Base-by-base conservation (phyloP, 2,329 filamentous ascomycete genomes). In the Ilyonectria robusta region DNA sequence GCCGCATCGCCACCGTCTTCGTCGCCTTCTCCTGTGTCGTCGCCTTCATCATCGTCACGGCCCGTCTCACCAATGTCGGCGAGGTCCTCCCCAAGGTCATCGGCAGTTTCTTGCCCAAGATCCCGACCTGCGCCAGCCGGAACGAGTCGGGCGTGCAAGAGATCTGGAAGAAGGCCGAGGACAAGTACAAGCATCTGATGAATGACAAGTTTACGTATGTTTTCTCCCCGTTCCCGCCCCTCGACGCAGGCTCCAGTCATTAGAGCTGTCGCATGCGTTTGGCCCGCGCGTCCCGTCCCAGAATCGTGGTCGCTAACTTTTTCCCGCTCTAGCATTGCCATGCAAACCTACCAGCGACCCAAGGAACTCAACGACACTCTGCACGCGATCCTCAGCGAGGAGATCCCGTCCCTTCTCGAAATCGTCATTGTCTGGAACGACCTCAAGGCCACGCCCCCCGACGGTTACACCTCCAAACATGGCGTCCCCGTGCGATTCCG, bases 381-480 rank as follows among this genome's bases (percentile, higher is more conserved):
- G 1, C 46, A 66, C 3, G 61, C 62, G 0, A 72, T 82, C 19
- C 69, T 81, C 6, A 57, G 44, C 15, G 66, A 75, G 19, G 58
- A 77, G 6, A 77, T 82, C 4, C 80, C 80, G 11, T 82, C 81
- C 0, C 78, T 82, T 4, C 70, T 70, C 15, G 81, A 82, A 57
- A 70, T 82, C n/a, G 78, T 81, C 46, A 48, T 82, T 17, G 72
- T 82, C 35, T 82, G 81, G 81, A 81, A 81, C 62, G 76, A 82
- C 44, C 64, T 79, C 29, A 78, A 80, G 11, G 69, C 69, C 33
- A 23, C 72, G 1, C 74, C 77, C 3, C 81, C 81, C 0, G 58
- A 66, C 0, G 65, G 75, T 47, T 81, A 72, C 31, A 62, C 67
- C 8, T 80, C 80, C 15, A 65, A 73, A 19, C 67, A 75, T 56